These are phyloP conservation scores for Wickerhamomyces sp. DNA, from an alignment of 1,139 yeast species.

Conservation along the genomic window DNA sequence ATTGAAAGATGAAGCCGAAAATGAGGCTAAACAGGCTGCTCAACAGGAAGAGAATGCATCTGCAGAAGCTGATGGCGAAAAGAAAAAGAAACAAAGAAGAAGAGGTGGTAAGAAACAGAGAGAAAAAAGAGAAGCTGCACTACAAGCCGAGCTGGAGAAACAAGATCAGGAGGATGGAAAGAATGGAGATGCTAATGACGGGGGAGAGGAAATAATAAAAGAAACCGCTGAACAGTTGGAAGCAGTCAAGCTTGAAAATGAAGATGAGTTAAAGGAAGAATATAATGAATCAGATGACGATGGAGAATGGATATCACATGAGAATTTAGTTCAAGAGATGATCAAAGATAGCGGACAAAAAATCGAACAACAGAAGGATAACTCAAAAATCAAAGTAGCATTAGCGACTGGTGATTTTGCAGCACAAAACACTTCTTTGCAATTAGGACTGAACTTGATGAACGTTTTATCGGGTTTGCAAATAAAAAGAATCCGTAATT, in stretches of 20 bases:
- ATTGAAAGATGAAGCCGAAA: conserved; percentile 15
- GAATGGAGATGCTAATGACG: conserved; percentile 7
- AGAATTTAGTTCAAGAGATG: conserved; percentile 66
- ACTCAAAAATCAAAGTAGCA: conserved; percentile 58
- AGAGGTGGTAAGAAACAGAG: conserved; percentile 64
- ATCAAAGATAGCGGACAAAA: conserved; percentile 57
- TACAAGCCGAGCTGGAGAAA: conserved; percentile 17
- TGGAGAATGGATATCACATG: conserved; percentile 96
- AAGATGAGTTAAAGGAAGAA: conserved; percentile 34
- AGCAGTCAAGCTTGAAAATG: conserved; percentile 1
- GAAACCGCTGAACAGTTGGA: conserved; percentile 15
- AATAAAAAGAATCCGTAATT: conserved; percentile 80
- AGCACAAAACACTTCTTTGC: conserved; percentile 90
- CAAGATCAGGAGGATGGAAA: conserved; percentile 2
- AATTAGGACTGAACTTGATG: conserved; percentile 82
- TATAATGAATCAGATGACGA: conserved; percentile 65
- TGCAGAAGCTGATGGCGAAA: conserved; percentile 16
- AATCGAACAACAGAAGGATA: conserved; percentile 34
- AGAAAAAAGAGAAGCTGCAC: conserved; percentile 45
- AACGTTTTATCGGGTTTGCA: conserved; percentile 82
- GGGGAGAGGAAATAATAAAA: conserved; percentile 12
- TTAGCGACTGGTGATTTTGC: conserved; percentile 96
- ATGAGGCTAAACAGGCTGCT: conserved; percentile 9
- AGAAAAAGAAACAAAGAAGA: conserved; percentile 44
- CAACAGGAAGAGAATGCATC: conserved; percentile 11